These are phyloP conservation scores for Eimeria maxima DNA, from an alignment of 169 alveolate species.

Conservation along the genomic window DNA sequence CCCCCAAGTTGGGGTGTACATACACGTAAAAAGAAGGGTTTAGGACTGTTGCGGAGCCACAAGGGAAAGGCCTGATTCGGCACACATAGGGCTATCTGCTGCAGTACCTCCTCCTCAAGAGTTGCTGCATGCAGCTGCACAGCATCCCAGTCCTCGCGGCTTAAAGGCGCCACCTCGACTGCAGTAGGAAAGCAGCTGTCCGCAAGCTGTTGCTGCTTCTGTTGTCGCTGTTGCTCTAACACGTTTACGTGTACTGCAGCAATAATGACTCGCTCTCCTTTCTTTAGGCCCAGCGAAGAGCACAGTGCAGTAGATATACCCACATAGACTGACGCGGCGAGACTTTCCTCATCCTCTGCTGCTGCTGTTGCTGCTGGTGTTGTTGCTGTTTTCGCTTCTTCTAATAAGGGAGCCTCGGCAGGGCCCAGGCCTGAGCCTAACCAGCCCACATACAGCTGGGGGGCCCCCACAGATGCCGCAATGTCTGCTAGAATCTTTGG, in stretches of 20 bases:
- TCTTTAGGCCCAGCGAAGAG: neutral
- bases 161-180: constrained; percentile 66
- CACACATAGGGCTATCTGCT: constrained; percentile 69
- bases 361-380: constrained; percentile 59
- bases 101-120: constrained; percentile 66
- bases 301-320: constrained; percentile 58
- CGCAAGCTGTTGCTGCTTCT: constrained; percentile 30
- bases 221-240: constrained; percentile 69
- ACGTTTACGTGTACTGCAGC: constrained; percentile 45
- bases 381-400: constrained; percentile 53
- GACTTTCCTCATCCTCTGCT: neutral
- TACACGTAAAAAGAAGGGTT: constrained; percentile 61
- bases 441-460: constrained; percentile 78
- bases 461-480: constrained; percentile 53
- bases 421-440: constrained; percentile 37
- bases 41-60: constrained; percentile 47
- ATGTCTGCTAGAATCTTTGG: neutral
- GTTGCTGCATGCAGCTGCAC: constrained; percentile 78
- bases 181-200: neutral
- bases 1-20: constrained; percentile 14
- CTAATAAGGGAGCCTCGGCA: neutral
- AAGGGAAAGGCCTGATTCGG: constrained; percentile 75
- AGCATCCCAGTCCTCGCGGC: constrained; percentile 81
- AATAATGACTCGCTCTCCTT: constrained; percentile 55
- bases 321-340: neutral